phyloP scores from a whole-genome alignment of 192 early-diverging fungal species.

The Umbelopsis ramanniana region DNA sequence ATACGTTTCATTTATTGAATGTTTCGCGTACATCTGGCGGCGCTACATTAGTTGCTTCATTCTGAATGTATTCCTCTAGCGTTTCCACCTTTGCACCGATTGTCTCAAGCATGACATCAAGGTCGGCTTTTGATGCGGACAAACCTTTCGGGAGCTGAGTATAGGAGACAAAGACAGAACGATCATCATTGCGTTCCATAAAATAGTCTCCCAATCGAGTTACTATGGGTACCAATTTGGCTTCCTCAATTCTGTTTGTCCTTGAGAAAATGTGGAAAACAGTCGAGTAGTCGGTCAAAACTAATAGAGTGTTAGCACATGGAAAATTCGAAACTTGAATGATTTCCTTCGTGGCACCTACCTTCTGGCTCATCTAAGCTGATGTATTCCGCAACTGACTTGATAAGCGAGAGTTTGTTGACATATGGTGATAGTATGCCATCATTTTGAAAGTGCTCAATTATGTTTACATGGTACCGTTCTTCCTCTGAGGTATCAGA shows the following conservation, averaged over 20 bases:
- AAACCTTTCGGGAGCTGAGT: conserved; percentile 5
- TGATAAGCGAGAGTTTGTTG: conserved; percentile 30
- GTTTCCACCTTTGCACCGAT: conserved; percentile 1
- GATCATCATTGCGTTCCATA: conserved; percentile 14
- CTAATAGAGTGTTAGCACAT: not conserved
- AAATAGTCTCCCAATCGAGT: conserved; percentile 17
- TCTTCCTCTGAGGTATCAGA: not conserved
- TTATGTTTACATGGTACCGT: not conserved
- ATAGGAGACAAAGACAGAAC: conserved; percentile 24
- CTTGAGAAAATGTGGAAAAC: conserved; percentile 23
- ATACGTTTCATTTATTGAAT: not conserved
- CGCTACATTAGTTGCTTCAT: not conserved
- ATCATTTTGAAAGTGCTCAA: not conserved
- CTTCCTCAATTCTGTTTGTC: not conserved
- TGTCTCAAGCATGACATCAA: not conserved
- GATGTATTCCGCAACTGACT: conserved; percentile 30
- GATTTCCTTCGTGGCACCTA: not conserved
- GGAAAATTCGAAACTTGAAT: not conserved
- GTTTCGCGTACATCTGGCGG: not conserved
- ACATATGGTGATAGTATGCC: conserved; percentile 6
- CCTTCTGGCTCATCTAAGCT: conserved; percentile 31
- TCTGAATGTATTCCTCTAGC: conserved; percentile 2
- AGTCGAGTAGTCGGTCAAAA: conserved; percentile 14
- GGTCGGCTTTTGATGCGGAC: not conserved
- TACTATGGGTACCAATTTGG: not conserved